Percentiles rank a stretch among this genome's conserved stretches.
These are phyloP conservation scores for Babesia ovata DNA, from an alignment of 169 alveolate genomes.

Conservation along the genomic window DNA sequence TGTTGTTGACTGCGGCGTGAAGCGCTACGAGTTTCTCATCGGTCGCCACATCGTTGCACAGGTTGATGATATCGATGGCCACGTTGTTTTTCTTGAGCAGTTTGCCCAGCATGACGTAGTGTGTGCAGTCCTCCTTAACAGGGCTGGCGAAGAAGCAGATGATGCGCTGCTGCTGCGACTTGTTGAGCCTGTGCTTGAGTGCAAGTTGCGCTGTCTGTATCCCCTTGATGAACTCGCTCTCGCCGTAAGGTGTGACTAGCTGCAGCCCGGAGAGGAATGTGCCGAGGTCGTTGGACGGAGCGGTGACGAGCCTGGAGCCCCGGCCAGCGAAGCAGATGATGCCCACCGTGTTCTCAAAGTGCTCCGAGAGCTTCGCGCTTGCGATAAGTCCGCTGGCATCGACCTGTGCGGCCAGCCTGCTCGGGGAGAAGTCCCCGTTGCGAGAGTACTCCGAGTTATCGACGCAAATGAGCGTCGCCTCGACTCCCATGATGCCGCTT, in stretches of 20 bases:
- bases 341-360: constrained; percentile 94
- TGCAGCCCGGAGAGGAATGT: constrained; percentile 82
- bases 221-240: constrained; percentile 88
- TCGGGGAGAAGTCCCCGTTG: constrained; percentile 93
- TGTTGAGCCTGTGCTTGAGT: constrained; percentile 95
- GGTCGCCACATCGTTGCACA: constrained; percentile 48
- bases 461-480: constrained; percentile 93
- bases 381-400: constrained; percentile 81
- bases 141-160: constrained; percentile 96
- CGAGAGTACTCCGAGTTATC: constrained; percentile 97
- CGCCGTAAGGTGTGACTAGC: constrained; percentile 84
- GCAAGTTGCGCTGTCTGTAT: constrained; percentile 93
- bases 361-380: constrained; percentile 70
- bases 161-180: constrained; percentile 91
- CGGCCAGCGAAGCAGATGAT: constrained; percentile 93
- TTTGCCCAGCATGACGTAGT: constrained; percentile 88
- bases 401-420: constrained; percentile 88
- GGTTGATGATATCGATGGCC: constrained; percentile 75
- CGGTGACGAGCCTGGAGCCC: constrained; percentile 87
- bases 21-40: constrained; percentile 62
- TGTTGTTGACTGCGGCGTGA: constrained; percentile 53
- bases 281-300: constrained; percentile 93
- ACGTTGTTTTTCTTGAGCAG: constrained; percentile 92
- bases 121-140: constrained; percentile 72
- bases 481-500: constrained; percentile 87